Base-by-base conservation (phyloP, 805 yeast species). In the Komagataella pseudopastoris region DNA sequence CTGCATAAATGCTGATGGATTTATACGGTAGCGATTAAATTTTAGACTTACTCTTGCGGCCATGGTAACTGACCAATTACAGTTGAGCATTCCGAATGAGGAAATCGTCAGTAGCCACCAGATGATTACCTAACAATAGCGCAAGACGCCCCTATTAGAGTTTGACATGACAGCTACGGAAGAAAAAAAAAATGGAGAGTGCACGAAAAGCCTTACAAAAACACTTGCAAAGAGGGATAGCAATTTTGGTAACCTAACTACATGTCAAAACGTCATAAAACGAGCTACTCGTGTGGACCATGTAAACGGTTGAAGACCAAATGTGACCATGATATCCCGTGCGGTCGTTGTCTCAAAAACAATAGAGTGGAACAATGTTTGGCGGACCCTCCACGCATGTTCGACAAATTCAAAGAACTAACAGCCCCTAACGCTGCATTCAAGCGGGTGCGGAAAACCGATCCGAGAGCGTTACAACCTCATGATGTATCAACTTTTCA, bases 381-480 rank as follows among this genome's bases (percentile, higher is more conserved):
- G 76, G 60, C 66, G 16, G 52, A 53, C 24, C 57, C 57, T 4
- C 56, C 57, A 6, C 55, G 48, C 17, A 52, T 30, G 39, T 30
- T 30, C 39, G 39, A 30, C 39, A 30, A 30, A 14, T 30, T 30
- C n/a, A 30, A 30, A 30, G 39, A 30, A 30, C 14, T 30, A 30
- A 30, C 39, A 14, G 39, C 39, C 39, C 39, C 39, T 5, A 30
- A 30, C 39, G 39, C 39, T 30, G n/a, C 39, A 30, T 30, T 30
- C 39, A 30, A 30, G n/a, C 39, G 39, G 10, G 39, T 30, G 39
- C 39, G 39, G 39, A 30, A 30, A 30, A 30, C 39, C 6, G 39
- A 30, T 30, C 39, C 39, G 39, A 30, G 39, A 30, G 14, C 39
- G 10, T 30, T 30, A 10, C 39, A 30, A 30, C 39, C 39, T 14